These are phyloP conservation scores for Zelonia costaricensis DNA, from an alignment of 208 protist species.

Conservation along the genomic window DNA sequence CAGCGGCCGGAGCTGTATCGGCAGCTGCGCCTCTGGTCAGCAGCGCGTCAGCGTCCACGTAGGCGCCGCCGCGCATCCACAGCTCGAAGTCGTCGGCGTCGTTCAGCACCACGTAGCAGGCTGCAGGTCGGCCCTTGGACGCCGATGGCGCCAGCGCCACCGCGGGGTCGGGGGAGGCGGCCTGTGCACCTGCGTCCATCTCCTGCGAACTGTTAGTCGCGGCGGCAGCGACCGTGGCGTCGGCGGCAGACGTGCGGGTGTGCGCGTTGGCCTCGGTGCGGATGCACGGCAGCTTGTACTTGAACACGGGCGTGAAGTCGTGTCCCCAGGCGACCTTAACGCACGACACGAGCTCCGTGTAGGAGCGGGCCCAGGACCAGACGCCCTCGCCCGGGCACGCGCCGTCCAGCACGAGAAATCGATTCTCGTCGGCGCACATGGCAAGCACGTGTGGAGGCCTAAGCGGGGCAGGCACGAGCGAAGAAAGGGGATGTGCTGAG, in stretches of 20 bases:
- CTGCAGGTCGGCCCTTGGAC: background rate
- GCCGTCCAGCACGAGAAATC: constrained; percentile 12
- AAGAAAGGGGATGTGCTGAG: no score
- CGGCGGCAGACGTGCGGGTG: background rate
- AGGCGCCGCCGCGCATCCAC: constrained; percentile 6
- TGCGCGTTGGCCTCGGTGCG: background rate
- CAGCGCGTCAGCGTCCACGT: background rate
- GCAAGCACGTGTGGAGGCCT: no score
- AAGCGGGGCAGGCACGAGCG: no score
- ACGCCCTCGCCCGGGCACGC: constrained; percentile 15
- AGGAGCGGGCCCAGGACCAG: constrained; percentile 10
- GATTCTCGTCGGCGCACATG: background rate
- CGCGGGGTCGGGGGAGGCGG: no score
- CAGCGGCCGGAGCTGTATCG: no score
- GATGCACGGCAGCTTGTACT: constrained; percentile 7
- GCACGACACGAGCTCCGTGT: constrained; percentile 12
- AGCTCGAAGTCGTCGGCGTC: constrained; percentile 9
- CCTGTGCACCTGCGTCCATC: no score
- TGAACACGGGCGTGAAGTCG: constrained; percentile 4
- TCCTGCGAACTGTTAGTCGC: no score
- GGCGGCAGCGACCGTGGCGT: no score
- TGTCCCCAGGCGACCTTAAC: constrained; percentile 1
- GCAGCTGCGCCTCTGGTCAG: background rate
- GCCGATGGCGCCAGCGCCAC: background rate
- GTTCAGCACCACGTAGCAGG: constrained; percentile 7